Percentiles rank a stretch among this genome's conserved stretches.
These are phyloP conservation scores for Tanozyma kutaoensis DNA, from an alignment of 805 yeast genomes.

Conservation along the genomic window DNA sequence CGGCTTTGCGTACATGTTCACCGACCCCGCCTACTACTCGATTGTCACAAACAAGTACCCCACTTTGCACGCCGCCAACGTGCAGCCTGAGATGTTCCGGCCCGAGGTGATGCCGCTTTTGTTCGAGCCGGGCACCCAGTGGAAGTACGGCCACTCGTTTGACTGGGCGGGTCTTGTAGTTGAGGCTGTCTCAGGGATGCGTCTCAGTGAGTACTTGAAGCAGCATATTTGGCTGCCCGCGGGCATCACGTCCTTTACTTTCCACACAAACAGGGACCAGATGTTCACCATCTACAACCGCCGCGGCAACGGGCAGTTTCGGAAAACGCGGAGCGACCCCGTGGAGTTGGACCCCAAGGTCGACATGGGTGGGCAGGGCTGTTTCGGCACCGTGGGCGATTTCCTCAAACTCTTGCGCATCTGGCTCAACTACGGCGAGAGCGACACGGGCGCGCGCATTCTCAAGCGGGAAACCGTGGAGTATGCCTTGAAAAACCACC, in stretches of 20 bases:
- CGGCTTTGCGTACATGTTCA: constrained; percentile 22
- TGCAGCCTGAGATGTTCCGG: constrained; percentile 11
- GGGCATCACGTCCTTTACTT: constrained; percentile 17
- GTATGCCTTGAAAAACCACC: constrained; percentile 14
- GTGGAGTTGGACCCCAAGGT: constrained; percentile 8
- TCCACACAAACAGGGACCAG: constrained; percentile 2
- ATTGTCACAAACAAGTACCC: constrained; percentile 8
- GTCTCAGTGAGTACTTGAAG: constrained; percentile 17
- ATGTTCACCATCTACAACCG: neutral
- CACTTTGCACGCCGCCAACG: constrained; percentile 8
- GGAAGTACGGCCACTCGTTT: constrained; percentile 22
- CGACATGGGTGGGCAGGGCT: constrained; percentile 33
- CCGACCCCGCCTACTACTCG: constrained; percentile 14
- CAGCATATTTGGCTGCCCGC: constrained; percentile 18
- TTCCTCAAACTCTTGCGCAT: constrained; percentile 23
- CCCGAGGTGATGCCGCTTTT: constrained; percentile 14
- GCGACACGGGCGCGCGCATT: constrained; percentile 19
- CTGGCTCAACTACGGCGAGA: constrained; percentile 26
- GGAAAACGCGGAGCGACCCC: neutral
- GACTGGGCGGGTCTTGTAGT: constrained; percentile 27
- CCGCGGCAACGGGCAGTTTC: neutral
- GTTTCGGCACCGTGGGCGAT: constrained; percentile 22
- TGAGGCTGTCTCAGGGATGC: constrained; percentile 17
- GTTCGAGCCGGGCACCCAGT: constrained; percentile 14
- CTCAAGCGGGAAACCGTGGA: constrained; percentile 14